These are phyloP conservation scores for Trichoderma asperellum DNA, from an alignment of 2,329 filamentous ascomycete species.

Conservation along the genomic window DNA sequence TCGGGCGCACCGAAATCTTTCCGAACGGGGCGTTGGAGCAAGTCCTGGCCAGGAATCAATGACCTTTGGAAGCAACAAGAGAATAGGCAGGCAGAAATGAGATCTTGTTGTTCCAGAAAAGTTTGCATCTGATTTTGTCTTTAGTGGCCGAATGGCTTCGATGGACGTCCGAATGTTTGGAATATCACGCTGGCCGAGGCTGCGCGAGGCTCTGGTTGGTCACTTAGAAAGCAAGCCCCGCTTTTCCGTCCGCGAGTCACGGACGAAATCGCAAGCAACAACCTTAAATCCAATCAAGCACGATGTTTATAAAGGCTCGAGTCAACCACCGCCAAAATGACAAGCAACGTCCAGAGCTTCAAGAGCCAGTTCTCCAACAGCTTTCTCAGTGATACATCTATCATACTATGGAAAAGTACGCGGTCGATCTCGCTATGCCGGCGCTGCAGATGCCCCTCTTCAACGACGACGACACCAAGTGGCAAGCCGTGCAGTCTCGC, in stretches of 20 bases:
- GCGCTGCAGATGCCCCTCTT: slow-evolving; percentile 32
- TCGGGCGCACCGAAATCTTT: neutral
- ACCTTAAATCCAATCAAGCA: too few relatives aligned
- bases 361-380: neutral
- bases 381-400: neutral
- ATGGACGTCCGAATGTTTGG: neutral
- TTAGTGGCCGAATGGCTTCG: neutral
- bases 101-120: neutral
- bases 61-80: neutral
- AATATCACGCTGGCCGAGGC: neutral
- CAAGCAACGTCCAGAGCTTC: neutral
- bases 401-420: neutral
- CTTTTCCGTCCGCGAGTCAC: slow-evolving; percentile 15
- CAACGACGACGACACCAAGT: slow-evolving; percentile 41
- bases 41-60: neutral
- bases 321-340: neutral
- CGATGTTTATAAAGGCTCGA: neutral
- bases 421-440: neutral
- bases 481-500: slow-evolving; percentile 44
- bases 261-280: slow-evolving; percentile 8
- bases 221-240: slow-evolving; percentile 41
- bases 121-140: neutral
- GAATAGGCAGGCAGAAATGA: neutral
- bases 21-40: neutral
- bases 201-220: slow-evolving; percentile 34